These are phyloP conservation scores for Coccinonectria pachysandricola DNA, from an alignment of 2,329 filamentous ascomycete species.

Conservation along the genomic window DNA sequence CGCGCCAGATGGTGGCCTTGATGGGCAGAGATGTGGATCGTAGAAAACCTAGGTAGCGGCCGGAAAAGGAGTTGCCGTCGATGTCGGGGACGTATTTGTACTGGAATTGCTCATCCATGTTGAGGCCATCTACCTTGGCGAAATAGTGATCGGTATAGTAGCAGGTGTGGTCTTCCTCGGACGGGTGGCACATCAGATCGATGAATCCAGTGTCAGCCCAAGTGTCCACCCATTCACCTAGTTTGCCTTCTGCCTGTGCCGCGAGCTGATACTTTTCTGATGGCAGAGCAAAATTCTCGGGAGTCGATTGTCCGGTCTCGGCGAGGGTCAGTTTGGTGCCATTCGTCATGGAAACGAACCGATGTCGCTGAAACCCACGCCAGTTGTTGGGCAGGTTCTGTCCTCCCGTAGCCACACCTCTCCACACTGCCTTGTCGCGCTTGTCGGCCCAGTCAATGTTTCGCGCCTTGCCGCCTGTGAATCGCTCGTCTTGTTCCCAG, in stretches of 20 bases:
- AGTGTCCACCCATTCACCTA: slow-evolving; percentile 38
- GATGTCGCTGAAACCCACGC: slow-evolving; percentile 64
- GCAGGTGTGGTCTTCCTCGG: slow-evolving; percentile 29
- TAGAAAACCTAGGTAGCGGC: slow-evolving; percentile 59
- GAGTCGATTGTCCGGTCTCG: slow-evolving; percentile 30
- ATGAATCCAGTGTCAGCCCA: slow-evolving; percentile 44
- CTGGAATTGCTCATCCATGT: slow-evolving; percentile 43
- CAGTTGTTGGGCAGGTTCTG: slow-evolving; percentile 51
- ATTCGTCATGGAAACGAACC: slow-evolving; percentile 66
- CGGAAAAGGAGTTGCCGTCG: slow-evolving; percentile 64
- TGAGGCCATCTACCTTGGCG: slow-evolving; percentile 26
- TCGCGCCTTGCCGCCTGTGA: slow-evolving; percentile 44
- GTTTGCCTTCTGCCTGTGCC: slow-evolving; percentile 32
- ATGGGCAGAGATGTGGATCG: slow-evolving; percentile 60
- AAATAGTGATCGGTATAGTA: slow-evolving; percentile 40
- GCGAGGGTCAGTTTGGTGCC: slow-evolving; percentile 44
- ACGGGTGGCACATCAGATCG: slow-evolving; percentile 40
- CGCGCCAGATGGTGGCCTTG: slow-evolving; percentile 67
- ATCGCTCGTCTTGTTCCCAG: slow-evolving; percentile 52
- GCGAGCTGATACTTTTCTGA: slow-evolving; percentile 34
- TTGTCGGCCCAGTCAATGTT: slow-evolving; percentile 50
- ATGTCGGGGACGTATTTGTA: slow-evolving; percentile 66
- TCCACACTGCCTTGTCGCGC: slow-evolving; percentile 45
- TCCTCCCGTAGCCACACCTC: slow-evolving; percentile 58
- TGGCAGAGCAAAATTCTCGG: slow-evolving; percentile 46